phyloP scores from a whole-genome alignment of 2,329 filamentous ascomycete species.

The Malbranchea zuffiana region DNA sequence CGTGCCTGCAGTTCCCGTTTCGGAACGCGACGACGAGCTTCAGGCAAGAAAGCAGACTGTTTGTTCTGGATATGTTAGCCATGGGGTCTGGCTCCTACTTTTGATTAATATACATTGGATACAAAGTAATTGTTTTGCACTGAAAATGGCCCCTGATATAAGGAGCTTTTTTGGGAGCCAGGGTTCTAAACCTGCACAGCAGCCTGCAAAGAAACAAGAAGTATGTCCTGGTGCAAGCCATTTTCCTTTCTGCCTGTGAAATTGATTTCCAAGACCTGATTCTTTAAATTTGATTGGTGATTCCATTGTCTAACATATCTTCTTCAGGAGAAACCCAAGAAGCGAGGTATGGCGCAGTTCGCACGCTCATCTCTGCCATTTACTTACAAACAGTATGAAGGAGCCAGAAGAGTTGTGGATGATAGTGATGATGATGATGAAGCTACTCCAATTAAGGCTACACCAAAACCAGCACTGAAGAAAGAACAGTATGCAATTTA shows the following conservation, averaged over 20 bases:
- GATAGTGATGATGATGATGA: constrained; percentile 72
- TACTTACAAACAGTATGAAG: too few relatives aligned
- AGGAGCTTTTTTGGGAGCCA: constrained; percentile 72
- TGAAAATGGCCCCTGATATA: constrained; percentile 69
- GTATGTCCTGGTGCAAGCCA: too few relatives aligned
- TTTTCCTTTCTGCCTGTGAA: too few relatives aligned
- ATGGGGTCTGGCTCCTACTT: too few relatives aligned
- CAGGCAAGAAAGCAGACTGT: neutral
- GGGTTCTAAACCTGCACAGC: constrained; percentile 39
- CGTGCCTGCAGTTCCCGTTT: constrained; percentile 5
- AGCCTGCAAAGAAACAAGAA: constrained; percentile 33
- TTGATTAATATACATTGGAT: too few relatives aligned
- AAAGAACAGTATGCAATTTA: constrained; percentile 39
- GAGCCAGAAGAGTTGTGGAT: constrained; percentile 58
- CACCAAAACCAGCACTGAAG: constrained; percentile 29
- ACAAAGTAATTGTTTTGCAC: too few relatives aligned
- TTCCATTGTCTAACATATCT: constrained; percentile 3
- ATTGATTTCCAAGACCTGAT: neutral
- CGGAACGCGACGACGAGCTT: constrained; percentile 1
- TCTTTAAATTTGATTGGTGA: neutral
- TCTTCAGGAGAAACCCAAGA: constrained; percentile 22
- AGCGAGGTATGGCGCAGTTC: too few relatives aligned
- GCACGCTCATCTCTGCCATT: too few relatives aligned
- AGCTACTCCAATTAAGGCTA: constrained; percentile 27
- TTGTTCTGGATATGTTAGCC: too few relatives aligned